Base-by-base conservation (phyloP, 495 filamentous ascomycete species). In the Xylaria sp. region DNA sequence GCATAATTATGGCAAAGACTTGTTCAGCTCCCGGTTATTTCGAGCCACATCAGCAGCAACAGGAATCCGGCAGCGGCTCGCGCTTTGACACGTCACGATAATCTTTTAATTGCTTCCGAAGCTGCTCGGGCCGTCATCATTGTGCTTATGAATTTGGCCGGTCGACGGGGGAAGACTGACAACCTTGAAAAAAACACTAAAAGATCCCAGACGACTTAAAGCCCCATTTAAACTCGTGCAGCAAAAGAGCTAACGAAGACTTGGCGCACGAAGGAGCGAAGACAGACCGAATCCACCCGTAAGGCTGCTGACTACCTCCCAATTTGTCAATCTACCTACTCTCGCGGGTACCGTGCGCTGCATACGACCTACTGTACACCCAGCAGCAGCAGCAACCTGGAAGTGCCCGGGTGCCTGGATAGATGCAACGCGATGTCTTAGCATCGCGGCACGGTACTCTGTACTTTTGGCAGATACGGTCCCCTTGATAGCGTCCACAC, bases 221-320 rank as follows among this genome's bases (percentile, higher is more conserved):
- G 43, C 37, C 66, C 66, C 66, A 53, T 44, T 21, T 19, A 44
- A 46, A 46, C 17, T 29, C 35, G 46, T 64, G 40, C 29, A 44
- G 15, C 66, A 21, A 55, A 19, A 35, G 64, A 67, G 35, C 46
- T 17, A 68, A 68, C 52, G 8, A 14, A 52, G 50, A 43, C 55
- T 69, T 69, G 57, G 67, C 67, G 44, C 44, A 31, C 44, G 67
- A 61, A 62, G 55, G 67, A 61, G 31, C 29, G 9, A 37, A 69
- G 9, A 48, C 31, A 19, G 35, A 17, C 35, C 24, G 55, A 69
- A 69, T 71, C 69, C 69, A 71, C 69, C 35, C 61, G 31, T 71
- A 71, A 71, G 69, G 69, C 69, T 71, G 58, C 59, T 71, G 69
- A 64, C 46, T 64, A 64, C 46, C 57, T 17, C 55, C 41, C 40